Conservation (phyloP, 2,329 filamentous ascomycete species). For the Cyclaneusma minus region DNA sequence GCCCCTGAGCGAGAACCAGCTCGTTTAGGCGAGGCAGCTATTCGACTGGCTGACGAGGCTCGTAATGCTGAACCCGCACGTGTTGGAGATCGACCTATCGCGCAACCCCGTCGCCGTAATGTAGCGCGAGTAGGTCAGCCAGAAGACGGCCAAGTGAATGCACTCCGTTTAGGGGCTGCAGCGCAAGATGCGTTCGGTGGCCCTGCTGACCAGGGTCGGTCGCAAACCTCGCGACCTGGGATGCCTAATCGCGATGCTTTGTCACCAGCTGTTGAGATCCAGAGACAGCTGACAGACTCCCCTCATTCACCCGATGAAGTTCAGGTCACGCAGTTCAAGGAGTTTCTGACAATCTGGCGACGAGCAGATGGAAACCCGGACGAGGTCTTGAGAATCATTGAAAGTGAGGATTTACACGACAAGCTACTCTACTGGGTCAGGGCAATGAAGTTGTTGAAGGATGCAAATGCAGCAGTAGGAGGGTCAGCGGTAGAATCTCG, state of each 20-base stretch:
- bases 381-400: constrained; percentile 43
- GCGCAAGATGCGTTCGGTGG: too few species aligned
- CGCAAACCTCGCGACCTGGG: constrained; percentile 2
- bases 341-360: constrained; percentile 39
- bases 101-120: constrained; percentile 10
- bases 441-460: too few species aligned
- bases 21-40: too few species aligned
- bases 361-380: constrained; percentile 43
- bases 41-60: too few species aligned
- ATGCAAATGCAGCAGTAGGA: too few species aligned
- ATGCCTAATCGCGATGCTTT: constrained; percentile 10
- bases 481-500: too few species aligned
- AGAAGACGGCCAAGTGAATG: background rate
- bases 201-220: too few species aligned
- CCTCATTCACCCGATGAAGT: constrained; percentile 12
- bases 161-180: background rate
- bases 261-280: constrained; percentile 14
- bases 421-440: constrained; percentile 43
- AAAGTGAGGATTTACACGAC: constrained; percentile 41
- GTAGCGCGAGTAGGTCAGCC: too few species aligned
- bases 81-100: too few species aligned
- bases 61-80: too few species aligned
- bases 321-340: constrained; percentile 13
- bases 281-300: constrained; percentile 12
- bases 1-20: too few species aligned